Conservation (phyloP, 306 rosid species). For the Carpinus fangiana region DNA sequence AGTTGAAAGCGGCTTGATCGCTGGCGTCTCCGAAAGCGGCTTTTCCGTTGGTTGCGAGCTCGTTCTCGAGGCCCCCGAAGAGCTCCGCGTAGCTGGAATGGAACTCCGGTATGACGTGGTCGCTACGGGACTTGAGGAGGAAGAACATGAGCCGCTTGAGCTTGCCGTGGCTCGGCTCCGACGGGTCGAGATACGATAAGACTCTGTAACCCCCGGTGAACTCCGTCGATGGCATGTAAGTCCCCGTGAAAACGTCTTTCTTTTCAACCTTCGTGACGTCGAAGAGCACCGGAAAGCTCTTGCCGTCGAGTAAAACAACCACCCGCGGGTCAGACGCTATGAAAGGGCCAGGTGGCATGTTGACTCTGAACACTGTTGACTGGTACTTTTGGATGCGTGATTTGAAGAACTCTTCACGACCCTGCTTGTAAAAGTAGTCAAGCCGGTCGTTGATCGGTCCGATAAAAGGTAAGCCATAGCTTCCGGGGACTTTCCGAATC, state of each 20-base stretch:
- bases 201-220: slow-evolving; percentile 89
- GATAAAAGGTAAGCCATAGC: slow-evolving; percentile 63
- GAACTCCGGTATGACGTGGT: slow-evolving; percentile 63
- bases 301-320: slow-evolving; percentile 75
- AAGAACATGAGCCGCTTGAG: slow-evolving; percentile 63
- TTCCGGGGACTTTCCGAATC: slow-evolving; percentile 64
- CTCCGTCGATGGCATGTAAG: slow-evolving; percentile 81
- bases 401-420: slow-evolving; percentile 61
- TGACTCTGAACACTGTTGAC: slow-evolving; percentile 79
- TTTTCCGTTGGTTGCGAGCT: slow-evolving; percentile 50
- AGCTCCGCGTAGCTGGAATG: slow-evolving; percentile 48
- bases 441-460: slow-evolving; percentile 69
- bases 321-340: slow-evolving; percentile 69
- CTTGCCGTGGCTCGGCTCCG: slow-evolving; percentile 67
- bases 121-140: slow-evolving; percentile 61
- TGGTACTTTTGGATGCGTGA: slow-evolving; percentile 54
- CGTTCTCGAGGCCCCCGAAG: slow-evolving; percentile 54
- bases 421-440: slow-evolving; percentile 77
- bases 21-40: slow-evolving; percentile 44
- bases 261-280: slow-evolving; percentile 64
- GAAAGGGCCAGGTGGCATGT: slow-evolving; percentile 93
- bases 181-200: slow-evolving; percentile 87
- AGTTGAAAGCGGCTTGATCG: slow-evolving; percentile 81
- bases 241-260: slow-evolving; percentile 15
- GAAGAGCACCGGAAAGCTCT: slow-evolving; percentile 75